Conservation (phyloP, 208 protist genomes). For the Acanthamoeba polyphaga region DNA sequence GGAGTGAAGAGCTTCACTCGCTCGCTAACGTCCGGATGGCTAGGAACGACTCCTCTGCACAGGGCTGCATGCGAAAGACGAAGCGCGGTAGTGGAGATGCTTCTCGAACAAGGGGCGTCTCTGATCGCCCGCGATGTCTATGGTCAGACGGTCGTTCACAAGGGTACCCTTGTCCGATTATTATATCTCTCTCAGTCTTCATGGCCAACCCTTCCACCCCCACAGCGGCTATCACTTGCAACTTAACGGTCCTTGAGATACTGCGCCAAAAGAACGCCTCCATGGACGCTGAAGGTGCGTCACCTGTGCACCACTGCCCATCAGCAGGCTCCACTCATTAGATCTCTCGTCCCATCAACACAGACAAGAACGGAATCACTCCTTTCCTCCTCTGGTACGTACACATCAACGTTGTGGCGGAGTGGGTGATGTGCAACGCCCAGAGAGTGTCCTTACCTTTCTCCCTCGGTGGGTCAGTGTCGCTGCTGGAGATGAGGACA, state of each 20-base stretch:
- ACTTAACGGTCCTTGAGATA: neutral
- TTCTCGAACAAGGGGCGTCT: neutral
- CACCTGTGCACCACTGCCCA: no score
- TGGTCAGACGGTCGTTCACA: neutral
- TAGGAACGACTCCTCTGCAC: neutral
- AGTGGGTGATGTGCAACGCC: neutral
- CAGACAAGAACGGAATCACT: conserved; percentile 21
- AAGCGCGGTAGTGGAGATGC: neutral
- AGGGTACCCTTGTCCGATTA: neutral
- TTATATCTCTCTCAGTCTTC: neutral
- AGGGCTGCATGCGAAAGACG: neutral
- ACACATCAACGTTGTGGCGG: no score
- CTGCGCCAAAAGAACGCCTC: neutral
- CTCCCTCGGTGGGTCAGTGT: neutral
- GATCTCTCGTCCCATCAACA: no score
- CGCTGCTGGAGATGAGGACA: neutral
- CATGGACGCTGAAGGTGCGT: neutral
- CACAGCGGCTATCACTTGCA: neutral
- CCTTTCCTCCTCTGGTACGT: conserved; percentile 27
- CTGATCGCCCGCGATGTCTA: neutral
- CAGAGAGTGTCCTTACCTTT: neutral
- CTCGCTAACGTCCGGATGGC: neutral
- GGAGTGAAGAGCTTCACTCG: neutral
- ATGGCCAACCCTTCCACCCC: no score
- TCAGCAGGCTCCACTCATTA: neutral